phyloP scores from a whole-genome alignment of 805 yeast species.

The Yamadazyma olivae region DNA sequence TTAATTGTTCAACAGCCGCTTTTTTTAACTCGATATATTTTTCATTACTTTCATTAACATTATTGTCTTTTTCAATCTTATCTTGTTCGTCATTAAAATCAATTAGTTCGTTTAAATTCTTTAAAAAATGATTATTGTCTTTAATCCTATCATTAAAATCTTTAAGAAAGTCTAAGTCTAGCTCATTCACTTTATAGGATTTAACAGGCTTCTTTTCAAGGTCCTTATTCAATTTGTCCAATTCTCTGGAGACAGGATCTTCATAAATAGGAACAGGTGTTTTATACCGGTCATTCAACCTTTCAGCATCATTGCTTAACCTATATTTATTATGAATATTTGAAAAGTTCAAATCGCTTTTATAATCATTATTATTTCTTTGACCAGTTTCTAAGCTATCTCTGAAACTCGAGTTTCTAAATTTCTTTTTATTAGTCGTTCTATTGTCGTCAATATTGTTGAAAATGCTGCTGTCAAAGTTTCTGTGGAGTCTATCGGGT shows the following conservation, averaged over 20 bases:
- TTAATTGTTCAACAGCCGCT: conserved; percentile 27
- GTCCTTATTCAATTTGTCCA: conserved; percentile 10
- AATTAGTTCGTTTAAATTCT: conserved; percentile 18
- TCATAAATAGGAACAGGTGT: conserved; percentile 3
- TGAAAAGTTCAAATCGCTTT: conserved; percentile 1
- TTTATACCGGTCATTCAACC: neutral
- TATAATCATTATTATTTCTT: neutral
- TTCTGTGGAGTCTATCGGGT: too few species aligned
- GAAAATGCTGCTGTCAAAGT: too few species aligned
- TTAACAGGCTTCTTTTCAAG: conserved; percentile 1
- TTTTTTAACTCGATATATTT: conserved; percentile 19
- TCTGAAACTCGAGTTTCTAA: too few species aligned
- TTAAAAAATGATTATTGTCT: conserved; percentile 15
- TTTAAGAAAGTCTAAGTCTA: neutral
- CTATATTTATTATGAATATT: neutral
- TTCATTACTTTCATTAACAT: neutral
- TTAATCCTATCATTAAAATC: conserved; percentile 9
- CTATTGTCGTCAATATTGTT: too few species aligned
- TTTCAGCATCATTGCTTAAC: neutral
- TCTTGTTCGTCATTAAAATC: conserved; percentile 14
- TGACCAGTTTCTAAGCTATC: neutral
- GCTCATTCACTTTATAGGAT: neutral
- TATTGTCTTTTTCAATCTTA: neutral
- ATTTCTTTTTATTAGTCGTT: too few species aligned
- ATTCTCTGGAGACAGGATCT: neutral